phyloP scores from a whole-genome alignment of 1,284 basidiomycete species.

The Papiliotrema laurentii region DNA sequence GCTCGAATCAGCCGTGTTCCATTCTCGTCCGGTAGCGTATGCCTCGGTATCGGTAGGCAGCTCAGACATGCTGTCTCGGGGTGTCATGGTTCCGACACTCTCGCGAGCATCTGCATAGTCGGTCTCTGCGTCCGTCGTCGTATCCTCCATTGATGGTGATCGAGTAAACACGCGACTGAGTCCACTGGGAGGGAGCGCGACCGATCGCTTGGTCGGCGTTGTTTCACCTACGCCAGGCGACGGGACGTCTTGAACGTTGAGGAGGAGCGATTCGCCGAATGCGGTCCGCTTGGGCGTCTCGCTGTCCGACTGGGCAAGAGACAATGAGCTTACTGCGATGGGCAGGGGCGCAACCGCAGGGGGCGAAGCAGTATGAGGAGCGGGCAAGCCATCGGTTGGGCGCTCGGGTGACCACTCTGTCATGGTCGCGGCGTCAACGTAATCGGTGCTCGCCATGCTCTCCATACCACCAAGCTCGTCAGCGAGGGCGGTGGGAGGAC shows the following conservation, averaged over 20 bases:
- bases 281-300: slow-evolving; percentile 18
- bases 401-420: slow-evolving; percentile 32
- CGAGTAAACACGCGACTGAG: slow-evolving; percentile 22
- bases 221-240: slow-evolving; percentile 19
- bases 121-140: slow-evolving; percentile 59
- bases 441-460: slow-evolving; percentile 11
- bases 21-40: slow-evolving; percentile 43
- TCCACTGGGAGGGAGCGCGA: slow-evolving; percentile 26
- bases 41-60: slow-evolving; percentile 50
- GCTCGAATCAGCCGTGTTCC: slow-evolving; percentile 43
- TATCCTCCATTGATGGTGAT: slow-evolving; percentile 22
- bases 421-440: slow-evolving; percentile 32
- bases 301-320: slow-evolving; percentile 13
- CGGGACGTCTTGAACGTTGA: slow-evolving; percentile 8
- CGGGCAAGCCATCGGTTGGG: slow-evolving; percentile 2
- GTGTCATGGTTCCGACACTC: slow-evolving; percentile 63
- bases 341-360: slow-evolving; percentile 8
- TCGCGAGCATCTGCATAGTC: slow-evolving; percentile 78
- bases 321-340: slow-evolving; percentile 7
- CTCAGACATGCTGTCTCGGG: slow-evolving; percentile 59
- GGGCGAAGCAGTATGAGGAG: too few species aligned
- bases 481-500: slow-evolving; percentile 26
- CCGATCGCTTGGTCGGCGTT: slow-evolving; percentile 32
- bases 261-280: slow-evolving; percentile 12
- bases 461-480: slow-evolving; percentile 34